phyloP scores from a whole-genome alignment of 306 rosid species.

The Casuarina equisetifolia region DNA sequence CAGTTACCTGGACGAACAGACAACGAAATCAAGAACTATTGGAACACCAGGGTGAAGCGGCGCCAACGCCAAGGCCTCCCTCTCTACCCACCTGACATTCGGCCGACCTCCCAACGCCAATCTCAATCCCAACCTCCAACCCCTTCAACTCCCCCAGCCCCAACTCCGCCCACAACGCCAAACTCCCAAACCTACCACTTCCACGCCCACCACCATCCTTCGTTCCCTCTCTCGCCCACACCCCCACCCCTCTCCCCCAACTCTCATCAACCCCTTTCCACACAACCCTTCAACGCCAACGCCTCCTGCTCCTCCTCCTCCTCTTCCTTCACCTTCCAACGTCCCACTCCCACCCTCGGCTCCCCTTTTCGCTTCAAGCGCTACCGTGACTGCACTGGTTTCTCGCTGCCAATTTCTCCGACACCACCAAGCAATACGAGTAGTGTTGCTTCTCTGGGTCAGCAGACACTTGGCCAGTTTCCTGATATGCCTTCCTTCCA shows the following conservation, averaged over 20 bases:
- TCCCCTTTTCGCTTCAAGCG: constrained; percentile 51
- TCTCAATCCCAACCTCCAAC: not conserved
- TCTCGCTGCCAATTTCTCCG: constrained; percentile 28
- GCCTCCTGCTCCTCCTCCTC: constrained; percentile 26
- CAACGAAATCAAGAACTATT: constrained; percentile 86
- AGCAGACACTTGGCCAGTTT: constrained; percentile 9
- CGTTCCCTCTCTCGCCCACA: constrained; percentile 28
- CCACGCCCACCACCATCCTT: constrained; percentile 24
- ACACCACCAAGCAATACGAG: constrained; percentile 1
- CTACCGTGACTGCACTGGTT: constrained; percentile 20
- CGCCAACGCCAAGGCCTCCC: constrained; percentile 80
- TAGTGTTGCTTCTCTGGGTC: no score
- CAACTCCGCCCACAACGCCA: constrained; percentile 32
- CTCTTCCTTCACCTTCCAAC: constrained; percentile 59
- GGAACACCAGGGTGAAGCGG: constrained; percentile 87
- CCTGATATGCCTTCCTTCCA: constrained; percentile 40
- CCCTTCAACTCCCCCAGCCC: constrained; percentile 33
- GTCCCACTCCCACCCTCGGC: constrained; percentile 50
- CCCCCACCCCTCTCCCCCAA: constrained; percentile 32
- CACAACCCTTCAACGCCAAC: constrained; percentile 1
- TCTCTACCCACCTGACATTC: constrained; percentile 52
- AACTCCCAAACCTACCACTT: constrained; percentile 36
- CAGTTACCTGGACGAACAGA: constrained; percentile 97
- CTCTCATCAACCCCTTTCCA: constrained; percentile 15
- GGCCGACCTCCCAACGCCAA: constrained; percentile 5